A percentile compares a stretch with the other conserved stretches of the same genome.
phyloP scores from a whole-genome alignment of 495 filamentous ascomycete species.

The Aspergillus ostianus region DNA sequence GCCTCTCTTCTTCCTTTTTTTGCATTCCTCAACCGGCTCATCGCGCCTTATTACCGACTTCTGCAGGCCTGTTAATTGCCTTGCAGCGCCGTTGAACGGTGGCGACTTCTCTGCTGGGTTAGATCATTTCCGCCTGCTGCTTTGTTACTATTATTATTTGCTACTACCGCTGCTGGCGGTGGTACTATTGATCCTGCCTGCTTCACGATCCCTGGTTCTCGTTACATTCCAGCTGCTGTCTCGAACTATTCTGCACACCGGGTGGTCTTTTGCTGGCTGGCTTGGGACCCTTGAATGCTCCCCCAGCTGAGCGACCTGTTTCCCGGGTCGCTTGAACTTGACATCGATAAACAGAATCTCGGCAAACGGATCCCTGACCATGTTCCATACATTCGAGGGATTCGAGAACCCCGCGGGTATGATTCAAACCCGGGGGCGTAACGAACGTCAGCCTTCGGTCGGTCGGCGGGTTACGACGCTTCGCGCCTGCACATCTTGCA shows the following conservation, averaged over 20 bases:
- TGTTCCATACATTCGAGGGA: conserved; percentile 47
- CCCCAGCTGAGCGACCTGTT: background rate
- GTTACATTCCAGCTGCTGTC: background rate
- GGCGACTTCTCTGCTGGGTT: background rate
- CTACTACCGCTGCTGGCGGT: background rate
- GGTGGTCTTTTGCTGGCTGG: background rate
- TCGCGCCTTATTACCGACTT: background rate
- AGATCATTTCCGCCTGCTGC: background rate
- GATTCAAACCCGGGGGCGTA: conserved; percentile 28
- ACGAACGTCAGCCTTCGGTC: conserved; percentile 37
- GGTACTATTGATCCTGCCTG: background rate
- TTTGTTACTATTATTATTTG: background rate
- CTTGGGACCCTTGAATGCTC: background rate
- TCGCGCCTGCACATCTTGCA: conserved; percentile 46
- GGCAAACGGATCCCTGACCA: conserved; percentile 15
- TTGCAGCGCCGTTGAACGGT: background rate
- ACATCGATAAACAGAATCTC: background rate
- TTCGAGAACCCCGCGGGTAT: conserved; percentile 35
- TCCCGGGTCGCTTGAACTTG: background rate
- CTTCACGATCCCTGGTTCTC: background rate
- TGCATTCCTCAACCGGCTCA: background rate
- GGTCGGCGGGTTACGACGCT: conserved; percentile 40
- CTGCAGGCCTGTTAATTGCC: background rate
- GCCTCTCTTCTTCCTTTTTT: conserved; percentile 1
- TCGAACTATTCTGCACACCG: background rate